Base-by-base conservation (phyloP, 805 yeast genomes). In the Gaillardinia entomophila region DNA sequence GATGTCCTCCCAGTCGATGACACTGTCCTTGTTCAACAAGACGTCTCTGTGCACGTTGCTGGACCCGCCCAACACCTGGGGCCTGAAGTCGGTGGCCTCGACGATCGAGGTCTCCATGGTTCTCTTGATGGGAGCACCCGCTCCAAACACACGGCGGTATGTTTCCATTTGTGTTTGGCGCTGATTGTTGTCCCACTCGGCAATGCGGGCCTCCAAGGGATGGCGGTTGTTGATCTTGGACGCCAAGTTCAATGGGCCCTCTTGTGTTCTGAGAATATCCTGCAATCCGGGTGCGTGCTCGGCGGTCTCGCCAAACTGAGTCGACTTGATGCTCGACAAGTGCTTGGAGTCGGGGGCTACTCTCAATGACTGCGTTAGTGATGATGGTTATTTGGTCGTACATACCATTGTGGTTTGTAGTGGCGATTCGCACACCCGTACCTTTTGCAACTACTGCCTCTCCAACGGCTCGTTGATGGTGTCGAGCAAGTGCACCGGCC, bases 1-100 rank as follows among this genome's bases (percentile, higher is more conserved):
- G 14, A 90, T 72, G 49, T 92, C 97, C 49, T 92, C 97, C 97
- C 97, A 90, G 48, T 86, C 96, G 26, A 90, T 63, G 12, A 76
- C 58, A 14, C 79, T 60, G 37, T 92, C 97, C 49, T 75, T 80
- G 62, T 85, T 85, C 51, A 77, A 55, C 36, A 92, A 68, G 33
- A 92, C 83, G 51, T 89, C 96, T 38, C 68, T 72, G 51, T 86
- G 95, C 38, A 86, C 36, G 37, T 73, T 66, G 28, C 71, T 62
- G 5, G 75, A 46, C 5, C 78, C 82, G 11, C 87, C 87, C 29
- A 79, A 58, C 4, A 70, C 55, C 20, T 60, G 51, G 5, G 96
- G 96, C 40, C 69, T 77, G 56, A 78, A 79, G 37, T 83, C 87
- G 11, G 84, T 75, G 30, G 70, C 66, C 28, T 77, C 75, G 3